Base-by-base conservation (phyloP, 176 grass and related monocot species). In the Chloris gayana region DNA sequence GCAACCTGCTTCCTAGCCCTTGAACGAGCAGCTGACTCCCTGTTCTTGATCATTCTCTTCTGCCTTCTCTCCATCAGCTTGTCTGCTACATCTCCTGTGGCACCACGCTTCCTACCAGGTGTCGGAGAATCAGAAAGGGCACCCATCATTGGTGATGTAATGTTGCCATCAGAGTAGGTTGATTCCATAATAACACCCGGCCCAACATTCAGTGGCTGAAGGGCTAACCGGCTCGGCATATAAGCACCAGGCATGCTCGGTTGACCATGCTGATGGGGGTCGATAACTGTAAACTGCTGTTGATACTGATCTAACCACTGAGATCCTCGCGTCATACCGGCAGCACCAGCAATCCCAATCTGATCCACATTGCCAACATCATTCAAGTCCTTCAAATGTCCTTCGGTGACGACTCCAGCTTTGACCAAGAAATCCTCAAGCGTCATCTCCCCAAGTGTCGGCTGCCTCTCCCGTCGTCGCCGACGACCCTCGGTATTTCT, bases 1-100 rank as follows among this genome's bases (percentile, higher is more conserved):
- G 27, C 75, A 74, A 97, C 96, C 92, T 98, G 96, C 70, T 98
- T 98, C 86, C 96, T 98, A 73, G 96, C 96, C 81, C 96, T 98
- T 79, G 96, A 98, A 79, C 96, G 90, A 29, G 96, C 96, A 81
- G 96, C 96, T 14, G 96, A 98, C 70, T 98, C 96, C 66, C 95
- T 91, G 59, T 98, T 98, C 84, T 98, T 98, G 25, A 98, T 95
- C 95, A 98, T 98, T 90, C 96, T 95, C 86, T 98, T 98, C 57
- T 98, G 96, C 73, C 96, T 92, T 86, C 92, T 91, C 75, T 98
- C 96, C 69, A 89, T 67, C 64, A 87, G 80, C 80, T 93, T 98
- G 74, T 98, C 80, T 13, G 35, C 61, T 27, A 87, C 57, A 44
- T 93, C 88, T 30, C 84, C 86, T 41, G 85, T 74, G 64, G 84